phyloP scores from a whole-genome alignment of 2,329 filamentous ascomycete genomes.

The Penicillium sp. region DNA sequence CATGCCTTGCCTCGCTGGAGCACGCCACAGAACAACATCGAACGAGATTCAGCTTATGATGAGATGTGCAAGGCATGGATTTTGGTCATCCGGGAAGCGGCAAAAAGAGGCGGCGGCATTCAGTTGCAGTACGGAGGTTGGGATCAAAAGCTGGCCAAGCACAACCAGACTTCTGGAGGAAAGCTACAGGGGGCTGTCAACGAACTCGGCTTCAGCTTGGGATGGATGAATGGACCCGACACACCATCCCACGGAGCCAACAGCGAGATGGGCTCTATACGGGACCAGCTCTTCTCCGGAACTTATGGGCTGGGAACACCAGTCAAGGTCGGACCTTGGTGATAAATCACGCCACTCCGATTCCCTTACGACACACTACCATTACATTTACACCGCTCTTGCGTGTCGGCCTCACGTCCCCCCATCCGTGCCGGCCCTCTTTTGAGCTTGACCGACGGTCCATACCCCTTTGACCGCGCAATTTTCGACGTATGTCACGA shows the following conservation, averaged over 20 bases:
- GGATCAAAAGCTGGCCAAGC: conserved; percentile 78
- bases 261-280: conserved; percentile 41
- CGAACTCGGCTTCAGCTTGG: conserved; percentile 63
- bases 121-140: conserved; percentile 80
- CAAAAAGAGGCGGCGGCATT: conserved; percentile 84
- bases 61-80: conserved; percentile 92
- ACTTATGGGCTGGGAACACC: conserved; percentile 49
- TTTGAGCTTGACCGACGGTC: conserved; percentile 15
- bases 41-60: conserved; percentile 92
- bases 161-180: conserved; percentile 78
- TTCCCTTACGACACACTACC: conserved; percentile 4
- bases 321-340: conserved; percentile 51
- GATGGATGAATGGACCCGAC: conserved; percentile 59
- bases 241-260: conserved; percentile 23
- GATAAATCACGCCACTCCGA: conserved; percentile 17
- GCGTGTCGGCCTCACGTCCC: conserved; percentile 9
- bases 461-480: conserved; percentile 23
- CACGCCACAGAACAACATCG: conserved; percentile 74
- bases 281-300: conserved; percentile 50
- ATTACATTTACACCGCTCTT: conserved; percentile 7
- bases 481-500: conserved; percentile 34
- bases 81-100: conserved; percentile 78
- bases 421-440: conserved; percentile 11
- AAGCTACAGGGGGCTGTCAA: conserved; percentile 71
- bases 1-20: conserved; percentile 88